These are phyloP conservation scores for Lactarius evosmus DNA, from an alignment of 768 basidiomycete species.

Conservation along the genomic window DNA sequence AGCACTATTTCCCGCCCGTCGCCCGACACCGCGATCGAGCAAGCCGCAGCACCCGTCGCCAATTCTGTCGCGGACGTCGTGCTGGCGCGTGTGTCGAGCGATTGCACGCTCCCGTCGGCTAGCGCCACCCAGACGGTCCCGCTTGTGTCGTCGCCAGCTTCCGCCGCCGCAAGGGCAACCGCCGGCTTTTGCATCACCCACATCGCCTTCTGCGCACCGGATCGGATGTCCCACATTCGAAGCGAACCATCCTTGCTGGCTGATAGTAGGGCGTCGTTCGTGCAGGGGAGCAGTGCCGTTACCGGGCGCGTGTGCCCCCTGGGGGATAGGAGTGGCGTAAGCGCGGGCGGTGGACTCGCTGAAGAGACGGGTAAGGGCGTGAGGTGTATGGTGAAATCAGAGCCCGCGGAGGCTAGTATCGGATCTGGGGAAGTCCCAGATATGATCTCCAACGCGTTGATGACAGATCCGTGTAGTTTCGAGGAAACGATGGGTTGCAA, in stretches of 20 bases:
- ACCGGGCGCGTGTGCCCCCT: conserved; percentile 23
- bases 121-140: conserved; percentile 18
- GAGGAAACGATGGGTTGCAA: conserved; percentile 13
- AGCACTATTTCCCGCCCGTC: conserved; percentile 18
- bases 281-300: conserved; percentile 19
- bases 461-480: conserved; percentile 23
- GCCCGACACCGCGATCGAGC: conserved; percentile 18
- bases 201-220: conserved; percentile 16
- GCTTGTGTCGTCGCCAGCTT: neutral
- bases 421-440: neutral
- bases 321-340: conserved; percentile 18
- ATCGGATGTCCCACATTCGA: conserved; percentile 24
- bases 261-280: conserved; percentile 19
- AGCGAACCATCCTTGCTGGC: conserved; percentile 23
- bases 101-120: conserved; percentile 16
- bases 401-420: conserved; percentile 25
- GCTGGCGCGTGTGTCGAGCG: conserved; percentile 20
- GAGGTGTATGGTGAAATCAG: conserved; percentile 25
- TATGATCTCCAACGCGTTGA: conserved; percentile 26
- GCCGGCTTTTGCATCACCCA: conserved; percentile 19
- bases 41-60: conserved; percentile 10
- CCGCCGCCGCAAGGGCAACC: conserved; percentile 2
- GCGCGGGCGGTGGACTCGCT: neutral
- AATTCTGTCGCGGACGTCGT: conserved; percentile 3
- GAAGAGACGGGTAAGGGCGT: conserved; percentile 17